Base-by-base conservation (phyloP, 495 filamentous ascomycete species). In the Hyaloscypha bicolor region DNA sequence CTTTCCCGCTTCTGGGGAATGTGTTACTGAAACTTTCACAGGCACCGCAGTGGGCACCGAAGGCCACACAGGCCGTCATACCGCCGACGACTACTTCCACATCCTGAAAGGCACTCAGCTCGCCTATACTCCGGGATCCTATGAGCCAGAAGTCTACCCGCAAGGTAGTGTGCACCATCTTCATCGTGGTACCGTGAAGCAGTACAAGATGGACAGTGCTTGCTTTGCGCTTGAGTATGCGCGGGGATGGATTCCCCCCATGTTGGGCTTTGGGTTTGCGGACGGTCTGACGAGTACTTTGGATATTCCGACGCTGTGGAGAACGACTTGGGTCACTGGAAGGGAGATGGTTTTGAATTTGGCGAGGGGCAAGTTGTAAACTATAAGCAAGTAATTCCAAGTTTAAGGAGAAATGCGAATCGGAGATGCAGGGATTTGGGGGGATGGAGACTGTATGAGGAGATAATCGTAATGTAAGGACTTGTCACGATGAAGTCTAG, bases 191-290 rank as follows among this genome's bases (percentile, higher is more conserved):
- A 77, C 83, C 65, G 90, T 89, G 66, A 93, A 93, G 85, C 92
- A 96, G 85, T 95, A 95, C 81, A 87, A 85, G 83, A 92, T 93
- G 88, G 86, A 88, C 64, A 83, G 83, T 55, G 83, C 83, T 55
- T 96, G 92, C 84, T 94, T 92, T 75, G 92, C 92, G 52, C 86
- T 96, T 61, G 92, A 95, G 82, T 92, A 94, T 80, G 92, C 92
- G 30, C 87, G 91, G 71, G 92, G 92, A 72, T 95, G 91, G 91
- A 94, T 96, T 77, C 92, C 92, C 61, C 90, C 89, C 67, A 95
- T 96, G 92, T 80, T 96, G 32, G 87, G 89, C 77, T 95, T 96
- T 78, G 92, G 92, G 21, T 94, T 88, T 74, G 89, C 91, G 69
- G 92, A 95, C 81, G 87, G 84, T 64, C 82, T 94, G 66, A 85